Base-by-base conservation (phyloP, 225 moss, liverwort and hornwort genomes). In the Physcomitrium patens region DNA sequence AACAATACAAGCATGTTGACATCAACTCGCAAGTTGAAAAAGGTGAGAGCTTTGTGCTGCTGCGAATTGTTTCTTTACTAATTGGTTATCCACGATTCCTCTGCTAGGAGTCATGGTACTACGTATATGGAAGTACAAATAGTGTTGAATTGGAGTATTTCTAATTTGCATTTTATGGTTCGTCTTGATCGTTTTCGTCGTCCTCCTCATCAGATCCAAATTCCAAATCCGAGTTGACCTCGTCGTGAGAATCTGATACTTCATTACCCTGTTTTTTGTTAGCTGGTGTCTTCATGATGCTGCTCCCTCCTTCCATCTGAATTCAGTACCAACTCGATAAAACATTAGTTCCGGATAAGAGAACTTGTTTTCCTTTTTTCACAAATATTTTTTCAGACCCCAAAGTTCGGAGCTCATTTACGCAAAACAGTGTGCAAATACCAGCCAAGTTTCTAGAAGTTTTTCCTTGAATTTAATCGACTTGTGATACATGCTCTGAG, bases 261-360 rank as follows among this genome's bases (percentile, higher is more conserved):
- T 75, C 78, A 28, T 71, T 69, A 23, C 73, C 79, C 44, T 65
- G 57, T 46, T 68, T 67, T 26, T 42, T 71, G 19, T 70, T 63
- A 70, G 47, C 64, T 10, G 47, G 63, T 46, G 51, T 84, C 70
- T 81, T 87, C 67, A 31, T 17, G 71, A 26, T 67, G 74, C 67
- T 73, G 71, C 71, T 57, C n/a, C 82, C 84, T 48, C 78, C 87
- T 63, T 77, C 79, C 82, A 87, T 77, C 87, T 87, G 72, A 22
- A 77, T 67, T 46, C 63, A 77, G 23, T 11, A 51, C 15, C 64
- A 75, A 72, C 11, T 45, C 46, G 53, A 22, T 28, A 50, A 45
- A 69, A 55, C 47, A 10, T 48, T 12, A 69, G 22, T 52, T 60
- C 69, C 19, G 60, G 3, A 71, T 20, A 28, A 31, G 14, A 12